Conservation (phyloP, 2,329 filamentous ascomycete genomes). For the Trichoderma oligosporum region DNA sequence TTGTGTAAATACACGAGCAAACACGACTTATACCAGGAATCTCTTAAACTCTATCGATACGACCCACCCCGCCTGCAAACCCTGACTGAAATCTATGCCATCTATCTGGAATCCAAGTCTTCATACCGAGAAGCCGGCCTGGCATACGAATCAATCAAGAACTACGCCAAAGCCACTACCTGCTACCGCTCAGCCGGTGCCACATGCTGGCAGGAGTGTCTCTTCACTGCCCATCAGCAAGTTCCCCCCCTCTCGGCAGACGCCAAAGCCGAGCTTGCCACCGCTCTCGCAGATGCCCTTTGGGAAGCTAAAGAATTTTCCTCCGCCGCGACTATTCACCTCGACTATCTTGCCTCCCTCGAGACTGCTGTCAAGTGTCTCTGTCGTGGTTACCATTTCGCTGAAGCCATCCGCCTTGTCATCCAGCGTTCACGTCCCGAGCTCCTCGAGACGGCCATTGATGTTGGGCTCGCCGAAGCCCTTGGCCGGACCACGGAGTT, state of each 20-base stretch:
- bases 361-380: conserved; percentile 68
- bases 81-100: conserved; percentile 75
- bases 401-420: conserved; percentile 79
- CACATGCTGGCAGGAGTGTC: conserved; percentile 81
- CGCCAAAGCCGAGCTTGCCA: conserved; percentile 66
- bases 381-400: conserved; percentile 83
- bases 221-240: conserved; percentile 71
- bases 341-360: conserved; percentile 74
- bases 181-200: conserved; percentile 79
- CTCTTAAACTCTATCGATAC: conserved; percentile 81
- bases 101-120: conserved; percentile 69
- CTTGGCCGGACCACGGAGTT: conserved; percentile 83
- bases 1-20: conserved; percentile 73
- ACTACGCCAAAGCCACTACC: conserved; percentile 70
- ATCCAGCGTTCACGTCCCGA: conserved; percentile 56
- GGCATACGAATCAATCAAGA: conserved; percentile 79
- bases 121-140: conserved; percentile 82
- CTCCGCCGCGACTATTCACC: conserved; percentile 72
- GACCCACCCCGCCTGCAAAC: conserved; percentile 61
- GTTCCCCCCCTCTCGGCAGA: conserved; percentile 55
- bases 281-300: conserved; percentile 70
- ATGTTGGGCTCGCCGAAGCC: conserved; percentile 74
- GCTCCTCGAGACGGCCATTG: conserved; percentile 66
- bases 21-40: conserved; percentile 72
- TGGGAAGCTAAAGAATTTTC: conserved; percentile 80